Evolutionary conservation across 2,329 filamentous ascomycete species (phyloP).

Genomic region (Tolypocladium album): DNA sequence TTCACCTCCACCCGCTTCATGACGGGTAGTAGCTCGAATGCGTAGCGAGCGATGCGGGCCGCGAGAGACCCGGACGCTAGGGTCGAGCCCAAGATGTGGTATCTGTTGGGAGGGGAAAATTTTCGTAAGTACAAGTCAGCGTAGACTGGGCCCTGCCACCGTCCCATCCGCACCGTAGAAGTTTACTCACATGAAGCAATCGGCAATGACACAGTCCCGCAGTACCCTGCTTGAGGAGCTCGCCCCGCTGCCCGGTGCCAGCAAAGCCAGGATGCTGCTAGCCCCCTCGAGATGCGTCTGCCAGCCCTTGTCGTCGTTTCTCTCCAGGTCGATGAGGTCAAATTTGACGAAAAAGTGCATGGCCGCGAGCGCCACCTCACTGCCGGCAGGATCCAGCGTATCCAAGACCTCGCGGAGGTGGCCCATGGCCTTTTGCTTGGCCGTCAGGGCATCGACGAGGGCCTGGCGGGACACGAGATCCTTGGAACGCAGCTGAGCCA

Average conservation of each 20-base stretch:
- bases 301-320: conserved; percentile 29
- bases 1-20: conserved; percentile 30
- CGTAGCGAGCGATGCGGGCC: conserved; percentile 26
- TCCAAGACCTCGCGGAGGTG: conserved; percentile 29
- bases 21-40: conserved; percentile 25
- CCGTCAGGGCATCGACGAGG: conserved; percentile 34
- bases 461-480: conserved; percentile 26
- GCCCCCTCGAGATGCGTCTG: conserved; percentile 34
- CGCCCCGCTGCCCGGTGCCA: conserved; percentile 16
- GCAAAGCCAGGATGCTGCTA: conserved; percentile 27
- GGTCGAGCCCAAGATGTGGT: conserved; percentile 28
- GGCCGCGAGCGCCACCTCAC: conserved; percentile 34
- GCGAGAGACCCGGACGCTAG: conserved; percentile 24
- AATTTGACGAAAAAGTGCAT: conserved; percentile 42
- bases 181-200: conserved; percentile 32
- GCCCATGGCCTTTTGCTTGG: conserved; percentile 35
- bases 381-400: conserved; percentile 26
- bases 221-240: conserved; percentile 22
- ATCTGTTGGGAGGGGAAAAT: conserved; percentile 16
- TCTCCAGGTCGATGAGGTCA: conserved; percentile 37
- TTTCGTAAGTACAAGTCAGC: not conserved
- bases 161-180: not conserved
- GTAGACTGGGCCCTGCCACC: not conserved
- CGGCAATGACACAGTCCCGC: conserved; percentile 35
- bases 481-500: conserved; percentile 24